Base-by-base conservation (phyloP, 2,329 filamentous ascomycete genomes). In the Pseudopithomyces chartarum region DNA sequence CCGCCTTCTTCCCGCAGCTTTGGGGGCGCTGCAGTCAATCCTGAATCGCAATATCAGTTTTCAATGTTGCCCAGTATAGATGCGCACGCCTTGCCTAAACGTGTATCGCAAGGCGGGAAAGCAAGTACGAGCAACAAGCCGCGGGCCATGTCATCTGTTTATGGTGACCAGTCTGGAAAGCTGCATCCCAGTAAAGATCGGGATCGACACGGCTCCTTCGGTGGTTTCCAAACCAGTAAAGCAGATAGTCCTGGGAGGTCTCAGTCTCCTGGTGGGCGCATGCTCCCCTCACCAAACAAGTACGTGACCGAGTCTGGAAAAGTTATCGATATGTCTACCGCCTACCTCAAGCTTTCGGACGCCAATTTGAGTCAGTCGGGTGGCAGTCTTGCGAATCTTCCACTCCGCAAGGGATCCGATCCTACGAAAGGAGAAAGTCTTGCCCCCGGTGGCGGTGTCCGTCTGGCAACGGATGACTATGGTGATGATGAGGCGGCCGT, bases 301-400 rank as follows among this genome's bases (percentile, higher is more conserved):
- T 77, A 84, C 13, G 79, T 86, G 43, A 80, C 90, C 3, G 83
- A 86, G 40, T 85, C 86, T 52, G 87, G 85, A 11, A 82, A 84
- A 45, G 73, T 84, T 1, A 78, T 92, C 50, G 88, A 92, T 68
- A 84, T 90, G 74, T 85, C 83, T 56, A 88, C 81, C 60, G 88
- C 89, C 3, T 91, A 92, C 69, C 82, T 87, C 49, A 84, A 86
- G 56, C 78, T 92, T 17, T 91, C 90, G 1, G 88, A 93, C 69
- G 88, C 88, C 11, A 87, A 88, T 49, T 76, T 93, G 42, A 81
- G 85, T 3, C 82, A 82, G 29, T 87, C 87, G 5, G 82, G 85
- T 17, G 87, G 89, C 26, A 84, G 80, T 49, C 76, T 94, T 32
- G 82, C 88, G 6, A 79, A 81, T 49, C 78, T 91, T 20, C 83